Evolutionary conservation across 2,329 filamentous ascomycete species (phyloP).

Genomic region (Verticillium albo-atrum): DNA sequence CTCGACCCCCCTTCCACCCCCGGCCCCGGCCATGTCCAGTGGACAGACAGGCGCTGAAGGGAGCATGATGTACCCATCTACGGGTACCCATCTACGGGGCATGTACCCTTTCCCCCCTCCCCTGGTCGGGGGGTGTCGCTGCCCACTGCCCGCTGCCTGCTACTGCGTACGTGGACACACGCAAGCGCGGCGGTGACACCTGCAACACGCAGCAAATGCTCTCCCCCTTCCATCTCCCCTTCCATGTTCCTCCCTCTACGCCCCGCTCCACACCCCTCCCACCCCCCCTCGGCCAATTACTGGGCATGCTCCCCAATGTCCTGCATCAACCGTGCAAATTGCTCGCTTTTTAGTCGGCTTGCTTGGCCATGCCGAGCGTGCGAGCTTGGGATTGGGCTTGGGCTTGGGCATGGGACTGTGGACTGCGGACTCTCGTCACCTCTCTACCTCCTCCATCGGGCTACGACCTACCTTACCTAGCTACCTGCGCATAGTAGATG

Average conservation of each 20-base stretch:
- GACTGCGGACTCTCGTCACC: not conserved
- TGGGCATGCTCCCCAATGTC: not conserved
- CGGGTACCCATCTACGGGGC: too few species aligned
- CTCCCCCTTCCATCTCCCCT: not conserved
- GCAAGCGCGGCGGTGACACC: not conserved
- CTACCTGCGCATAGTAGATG: not conserved
- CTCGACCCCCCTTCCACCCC: not conserved
- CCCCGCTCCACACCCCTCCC: not conserved
- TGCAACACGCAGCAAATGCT: not conserved
- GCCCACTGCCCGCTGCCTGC: too few species aligned
- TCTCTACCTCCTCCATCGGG: not conserved
- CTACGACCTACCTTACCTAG: not conserved
- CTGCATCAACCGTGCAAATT: not conserved
- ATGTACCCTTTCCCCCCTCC: not conserved
- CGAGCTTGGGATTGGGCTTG: too few species aligned
- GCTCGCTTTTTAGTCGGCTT: not conserved
- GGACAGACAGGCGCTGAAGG: not conserved
- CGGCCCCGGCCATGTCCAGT: not conserved
- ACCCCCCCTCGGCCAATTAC: not conserved
- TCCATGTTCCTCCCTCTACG: not conserved
- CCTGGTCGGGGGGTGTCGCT: too few species aligned
- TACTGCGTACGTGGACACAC: not conserved
- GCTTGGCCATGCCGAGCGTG: not conserved
- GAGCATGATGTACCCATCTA: not conserved
- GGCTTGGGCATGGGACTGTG: too few species aligned